Percentiles rank a stretch among this genome's conserved stretches.
Evolutionary conservation across 805 yeast genomes (phyloP).

Genomic region (Kuraishia borneana): DNA sequence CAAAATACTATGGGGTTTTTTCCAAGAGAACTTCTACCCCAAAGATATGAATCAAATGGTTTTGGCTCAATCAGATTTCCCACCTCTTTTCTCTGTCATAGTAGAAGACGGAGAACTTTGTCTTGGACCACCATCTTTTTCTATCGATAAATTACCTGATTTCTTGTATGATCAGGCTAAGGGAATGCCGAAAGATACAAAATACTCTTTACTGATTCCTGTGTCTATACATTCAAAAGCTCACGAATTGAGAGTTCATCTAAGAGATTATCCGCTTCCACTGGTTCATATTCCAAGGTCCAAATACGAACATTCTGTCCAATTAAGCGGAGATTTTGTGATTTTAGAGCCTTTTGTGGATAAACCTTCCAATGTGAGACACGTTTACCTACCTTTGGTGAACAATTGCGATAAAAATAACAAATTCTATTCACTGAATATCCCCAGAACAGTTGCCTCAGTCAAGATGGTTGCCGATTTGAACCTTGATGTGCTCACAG

Average conservation of each 20-base stretch:
- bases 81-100: conserved; percentile 37
- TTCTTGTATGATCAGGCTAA: conserved; percentile 68
- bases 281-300: conserved; percentile 55
- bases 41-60: conserved; percentile 31
- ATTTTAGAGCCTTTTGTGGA: conserved; percentile 54
- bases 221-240: conserved; percentile 42
- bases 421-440: conserved; percentile 40
- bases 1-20: conserved; percentile 28
- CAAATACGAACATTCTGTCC: conserved; percentile 21
- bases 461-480: conserved; percentile 63
- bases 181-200: conserved; percentile 64
- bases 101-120: conserved; percentile 35
- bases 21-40: conserved; percentile 23
- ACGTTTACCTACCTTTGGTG: conserved; percentile 50
- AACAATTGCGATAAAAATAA: conserved; percentile 26
- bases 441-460: conserved; percentile 68
- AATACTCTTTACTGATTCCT: conserved; percentile 63
- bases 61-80: conserved; percentile 31
- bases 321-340: conserved; percentile 51
- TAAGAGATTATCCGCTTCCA: conserved; percentile 85
- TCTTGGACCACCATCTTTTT: conserved; percentile 35
- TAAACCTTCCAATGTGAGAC: conserved; percentile 42
- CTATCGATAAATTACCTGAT: conserved; percentile 36
- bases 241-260: conserved; percentile 53
- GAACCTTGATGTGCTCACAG: conserved; percentile 40